These are phyloP conservation scores for Agrostemma githago DNA, from an alignment of 148 eudicot genomes.

Conservation along the genomic window DNA sequence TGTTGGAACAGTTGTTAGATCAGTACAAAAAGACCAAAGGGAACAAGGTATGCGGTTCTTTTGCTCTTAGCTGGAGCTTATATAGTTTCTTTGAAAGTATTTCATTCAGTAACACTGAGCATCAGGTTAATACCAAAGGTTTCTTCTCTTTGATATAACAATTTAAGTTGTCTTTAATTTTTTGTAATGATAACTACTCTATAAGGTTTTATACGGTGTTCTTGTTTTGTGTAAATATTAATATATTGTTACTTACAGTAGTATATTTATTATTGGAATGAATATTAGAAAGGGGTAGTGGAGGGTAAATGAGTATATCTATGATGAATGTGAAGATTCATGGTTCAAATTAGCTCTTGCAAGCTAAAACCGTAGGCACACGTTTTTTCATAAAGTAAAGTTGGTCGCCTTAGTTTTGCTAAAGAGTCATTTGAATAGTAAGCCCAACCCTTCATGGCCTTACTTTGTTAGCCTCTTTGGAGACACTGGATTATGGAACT, in stretches of 20 bases:
- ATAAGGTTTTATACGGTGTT: not conserved
- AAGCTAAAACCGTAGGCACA: not conserved
- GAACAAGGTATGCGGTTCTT: constrained; percentile 67
- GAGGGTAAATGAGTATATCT: not conserved
- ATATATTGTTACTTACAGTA: not conserved
- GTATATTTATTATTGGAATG: not conserved
- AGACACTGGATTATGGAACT: not conserved
- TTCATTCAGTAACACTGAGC: too few relatives aligned
- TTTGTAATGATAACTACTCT: not conserved
- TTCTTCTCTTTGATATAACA: constrained; percentile 9
- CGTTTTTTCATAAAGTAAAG: not conserved
- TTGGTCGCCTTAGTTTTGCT: not conserved
- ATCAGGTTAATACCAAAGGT: not conserved
- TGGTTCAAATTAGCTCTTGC: not conserved
- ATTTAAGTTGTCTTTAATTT: not conserved
- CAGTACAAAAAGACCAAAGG: constrained; percentile 93
- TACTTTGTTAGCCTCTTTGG: not conserved
- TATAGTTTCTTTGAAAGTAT: not conserved
- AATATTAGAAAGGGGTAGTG: not conserved
- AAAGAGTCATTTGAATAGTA: not conserved
- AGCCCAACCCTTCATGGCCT: not conserved
- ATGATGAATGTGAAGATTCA: not conserved
- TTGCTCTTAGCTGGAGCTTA: constrained; percentile 15
- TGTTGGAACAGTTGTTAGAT: constrained; percentile 94
- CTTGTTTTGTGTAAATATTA: not conserved